These are phyloP conservation scores for Gnaphalium uliginosum DNA, from an alignment of 129 eudicot species.

Conservation along the genomic window DNA sequence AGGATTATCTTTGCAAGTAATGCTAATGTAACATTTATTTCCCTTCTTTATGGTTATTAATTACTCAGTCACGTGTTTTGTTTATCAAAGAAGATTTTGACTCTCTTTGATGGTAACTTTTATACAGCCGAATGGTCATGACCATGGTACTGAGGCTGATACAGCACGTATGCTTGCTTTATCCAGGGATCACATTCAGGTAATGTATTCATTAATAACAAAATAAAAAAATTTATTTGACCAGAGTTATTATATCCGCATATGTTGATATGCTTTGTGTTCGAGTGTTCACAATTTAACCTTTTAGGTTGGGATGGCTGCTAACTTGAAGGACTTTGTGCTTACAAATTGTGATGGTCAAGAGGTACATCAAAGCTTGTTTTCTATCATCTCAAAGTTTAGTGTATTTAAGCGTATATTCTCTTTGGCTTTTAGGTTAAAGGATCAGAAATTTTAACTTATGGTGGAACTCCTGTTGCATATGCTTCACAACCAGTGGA, in stretches of 20 bases:
- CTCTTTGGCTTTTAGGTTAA: slow-evolving; percentile 48
- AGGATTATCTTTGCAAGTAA: slow-evolving; percentile 84
- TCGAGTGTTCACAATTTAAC: slow-evolving; percentile 1
- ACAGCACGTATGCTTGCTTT: slow-evolving; percentile 65
- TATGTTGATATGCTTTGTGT: neutral
- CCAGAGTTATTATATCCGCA: slow-evolving; percentile 10
- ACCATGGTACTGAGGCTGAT: slow-evolving; percentile 72
- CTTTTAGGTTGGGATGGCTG: slow-evolving; percentile 86
- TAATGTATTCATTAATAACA: slow-evolving; percentile 5
- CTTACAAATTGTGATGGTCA: slow-evolving; percentile 74
- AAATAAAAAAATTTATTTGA: neutral
- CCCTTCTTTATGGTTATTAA: slow-evolving; percentile 1
- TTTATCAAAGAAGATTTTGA: slow-evolving; percentile 3
- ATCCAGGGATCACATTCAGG: slow-evolving; percentile 93
- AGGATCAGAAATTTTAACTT: slow-evolving; percentile 72
- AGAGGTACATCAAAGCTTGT: slow-evolving; percentile 49
- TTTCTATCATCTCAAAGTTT: neutral
- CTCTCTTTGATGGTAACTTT: slow-evolving; percentile 6
- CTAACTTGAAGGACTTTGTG: slow-evolving; percentile 76
- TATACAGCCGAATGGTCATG: slow-evolving; percentile 82
- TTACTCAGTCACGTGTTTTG: neutral
- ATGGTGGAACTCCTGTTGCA: slow-evolving; percentile 74
- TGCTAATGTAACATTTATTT: slow-evolving; percentile 26
- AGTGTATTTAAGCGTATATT: neutral
- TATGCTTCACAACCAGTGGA: slow-evolving; percentile 72